Conservation (phyloP, 2,329 filamentous ascomycete genomes). For the Harringtonia lauricola region DNA sequence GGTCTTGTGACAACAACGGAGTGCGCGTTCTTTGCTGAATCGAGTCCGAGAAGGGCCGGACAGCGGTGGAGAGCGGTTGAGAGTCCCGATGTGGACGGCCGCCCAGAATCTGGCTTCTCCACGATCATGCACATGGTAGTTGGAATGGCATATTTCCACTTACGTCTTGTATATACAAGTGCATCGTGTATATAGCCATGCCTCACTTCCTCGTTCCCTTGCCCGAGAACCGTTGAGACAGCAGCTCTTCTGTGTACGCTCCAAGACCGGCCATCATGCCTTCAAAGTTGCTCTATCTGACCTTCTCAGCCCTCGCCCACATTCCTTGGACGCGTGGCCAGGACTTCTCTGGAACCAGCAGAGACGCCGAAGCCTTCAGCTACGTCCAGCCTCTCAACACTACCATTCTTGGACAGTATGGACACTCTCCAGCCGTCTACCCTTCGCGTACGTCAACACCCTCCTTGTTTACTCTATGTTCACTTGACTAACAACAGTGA, state of each 20-base stretch:
- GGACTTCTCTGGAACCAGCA: not conserved
- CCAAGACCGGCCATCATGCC: not conserved
- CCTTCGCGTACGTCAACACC: not conserved
- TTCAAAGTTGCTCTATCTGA: not conserved
- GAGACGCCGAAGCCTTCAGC: not conserved
- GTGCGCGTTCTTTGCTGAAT: not conserved
- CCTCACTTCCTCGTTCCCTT: not conserved
- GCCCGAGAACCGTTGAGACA: not conserved
- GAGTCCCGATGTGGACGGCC: not conserved
- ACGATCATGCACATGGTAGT: not conserved
- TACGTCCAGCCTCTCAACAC: constrained; percentile 1
- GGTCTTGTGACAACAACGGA: too few species aligned
- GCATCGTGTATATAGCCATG: not conserved
- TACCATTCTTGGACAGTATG: constrained; percentile 1
- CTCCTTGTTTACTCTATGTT: too few species aligned
- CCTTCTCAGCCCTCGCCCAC: not conserved
- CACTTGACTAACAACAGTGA: too few species aligned
- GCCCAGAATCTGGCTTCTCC: not conserved
- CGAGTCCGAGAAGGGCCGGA: not conserved
- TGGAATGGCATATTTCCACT: not conserved
- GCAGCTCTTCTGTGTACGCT: not conserved
- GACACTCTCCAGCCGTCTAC: not conserved
- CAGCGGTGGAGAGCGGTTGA: not conserved
- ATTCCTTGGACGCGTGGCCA: not conserved
- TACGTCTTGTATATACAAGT: not conserved